Evolutionary conservation across 768 basidiomycete genomes (phyloP).

Genomic region (Suillus clintonianus): DNA sequence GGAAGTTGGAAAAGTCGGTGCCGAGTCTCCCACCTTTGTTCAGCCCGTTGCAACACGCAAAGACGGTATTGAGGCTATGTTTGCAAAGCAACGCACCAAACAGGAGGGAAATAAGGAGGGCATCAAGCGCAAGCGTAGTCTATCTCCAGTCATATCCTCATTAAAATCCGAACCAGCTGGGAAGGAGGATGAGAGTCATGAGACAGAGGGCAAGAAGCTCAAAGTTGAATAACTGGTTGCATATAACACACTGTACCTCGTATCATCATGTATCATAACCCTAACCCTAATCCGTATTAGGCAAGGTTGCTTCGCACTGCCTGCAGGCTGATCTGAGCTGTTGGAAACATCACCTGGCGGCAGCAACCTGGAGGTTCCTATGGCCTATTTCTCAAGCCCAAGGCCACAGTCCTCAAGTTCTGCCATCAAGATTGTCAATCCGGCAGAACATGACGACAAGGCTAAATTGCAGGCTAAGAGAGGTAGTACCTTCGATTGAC

Average conservation of each 20-base stretch:
- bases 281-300: background rate
- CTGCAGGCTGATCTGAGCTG: background rate
- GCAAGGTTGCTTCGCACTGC: background rate
- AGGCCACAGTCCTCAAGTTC: conserved; percentile 57
- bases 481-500: conserved; percentile 42
- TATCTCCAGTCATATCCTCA: conserved; percentile 9
- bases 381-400: conserved; percentile 73
- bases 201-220: conserved; percentile 20
- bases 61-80: conserved; percentile 87
- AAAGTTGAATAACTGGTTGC: conserved; percentile 14
- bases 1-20: conserved; percentile 90
- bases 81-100: conserved; percentile 57
- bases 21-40: conserved; percentile 79
- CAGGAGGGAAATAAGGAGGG: conserved; percentile 11
- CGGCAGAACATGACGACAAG: conserved; percentile 44
- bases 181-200: conserved; percentile 7
- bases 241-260: background rate
- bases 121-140: conserved; percentile 31
- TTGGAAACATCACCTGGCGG: background rate
- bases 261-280: background rate
- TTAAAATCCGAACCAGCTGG: background rate
- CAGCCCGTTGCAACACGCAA: conserved; percentile 76
- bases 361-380: conserved; percentile 26
- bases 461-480: conserved; percentile 49
- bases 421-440: conserved; percentile 74